phyloP scores from a whole-genome alignment of 1,284 basidiomycete species.

The Testicularia cyperi region DNA sequence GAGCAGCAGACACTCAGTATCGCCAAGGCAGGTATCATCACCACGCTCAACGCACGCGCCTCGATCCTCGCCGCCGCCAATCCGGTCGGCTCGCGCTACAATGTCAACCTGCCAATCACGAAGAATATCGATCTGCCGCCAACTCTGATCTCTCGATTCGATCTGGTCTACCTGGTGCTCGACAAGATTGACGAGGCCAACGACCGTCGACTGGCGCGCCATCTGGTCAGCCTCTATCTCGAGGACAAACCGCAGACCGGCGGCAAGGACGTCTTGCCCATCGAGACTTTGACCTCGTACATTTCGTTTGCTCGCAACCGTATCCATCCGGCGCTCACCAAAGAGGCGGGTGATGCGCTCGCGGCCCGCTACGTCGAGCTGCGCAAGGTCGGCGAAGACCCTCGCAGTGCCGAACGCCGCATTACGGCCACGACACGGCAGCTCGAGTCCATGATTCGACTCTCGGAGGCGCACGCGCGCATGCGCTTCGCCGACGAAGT shows the following conservation, averaged over 20 bases:
- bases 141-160: slow-evolving; percentile 95
- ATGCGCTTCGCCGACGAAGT: slow-evolving; percentile 88
- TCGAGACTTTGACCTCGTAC: slow-evolving; percentile 87
- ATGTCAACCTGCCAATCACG: slow-evolving; percentile 77
- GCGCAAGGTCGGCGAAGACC: slow-evolving; percentile 80
- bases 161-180: slow-evolving; percentile 93
- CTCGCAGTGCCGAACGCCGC: slow-evolving; percentile 76
- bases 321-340: slow-evolving; percentile 83
- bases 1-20: slow-evolving; percentile 99
- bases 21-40: slow-evolving; percentile 99
- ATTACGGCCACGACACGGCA: slow-evolving; percentile 98
- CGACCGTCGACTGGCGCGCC: slow-evolving; percentile 87
- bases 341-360: slow-evolving; percentile 80
- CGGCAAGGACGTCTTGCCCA: slow-evolving; percentile 75
- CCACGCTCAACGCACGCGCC: slow-evolving; percentile 93
- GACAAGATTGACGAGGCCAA: slow-evolving; percentile 83
- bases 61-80: slow-evolving; percentile 97
- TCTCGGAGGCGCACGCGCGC: slow-evolving; percentile 91
- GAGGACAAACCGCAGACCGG: slow-evolving; percentile 79
- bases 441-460: slow-evolving; percentile 95
- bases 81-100: slow-evolving; percentile 93
- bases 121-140: slow-evolving; percentile 76
- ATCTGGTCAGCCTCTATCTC: slow-evolving; percentile 88
- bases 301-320: slow-evolving; percentile 90
- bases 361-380: slow-evolving; percentile 88